phyloP scores from a whole-genome alignment of 176 grass and related monocot genomes.

The Eragrostis curvula region DNA sequence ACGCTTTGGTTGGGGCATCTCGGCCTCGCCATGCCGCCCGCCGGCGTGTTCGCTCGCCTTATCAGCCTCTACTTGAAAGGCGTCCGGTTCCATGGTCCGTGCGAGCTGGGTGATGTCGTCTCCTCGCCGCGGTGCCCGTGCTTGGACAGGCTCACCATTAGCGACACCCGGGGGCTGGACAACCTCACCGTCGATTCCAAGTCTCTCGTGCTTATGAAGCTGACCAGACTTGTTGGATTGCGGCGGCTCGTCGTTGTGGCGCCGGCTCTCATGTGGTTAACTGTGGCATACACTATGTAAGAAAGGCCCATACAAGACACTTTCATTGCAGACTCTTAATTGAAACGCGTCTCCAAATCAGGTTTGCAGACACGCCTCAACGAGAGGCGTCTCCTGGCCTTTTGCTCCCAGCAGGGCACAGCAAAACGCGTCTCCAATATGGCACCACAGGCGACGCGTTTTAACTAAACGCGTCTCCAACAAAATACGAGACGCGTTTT shows the following conservation, averaged over 20 bases:
- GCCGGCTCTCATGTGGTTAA: neutral
- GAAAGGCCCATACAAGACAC: too few species aligned
- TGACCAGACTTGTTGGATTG: neutral
- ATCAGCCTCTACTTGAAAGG: neutral
- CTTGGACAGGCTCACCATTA: neutral
- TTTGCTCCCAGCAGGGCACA: too few species aligned
- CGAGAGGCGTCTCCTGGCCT: too few species aligned
- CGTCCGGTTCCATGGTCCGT: neutral
- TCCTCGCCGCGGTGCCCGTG: constrained; percentile 8
- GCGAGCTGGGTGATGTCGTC: neutral
- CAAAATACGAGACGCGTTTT: too few species aligned
- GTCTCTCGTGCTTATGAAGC: neutral
- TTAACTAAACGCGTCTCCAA: too few species aligned
- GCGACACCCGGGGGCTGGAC: neutral
- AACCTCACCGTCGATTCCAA: constrained; percentile 12
- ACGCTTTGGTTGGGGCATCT: neutral
- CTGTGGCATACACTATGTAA: too few species aligned
- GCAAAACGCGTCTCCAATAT: too few species aligned
- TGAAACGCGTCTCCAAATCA: too few species aligned
- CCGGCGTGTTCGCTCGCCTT: constrained; percentile 8
- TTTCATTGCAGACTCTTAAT: too few species aligned
- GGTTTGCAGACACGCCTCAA: too few species aligned
- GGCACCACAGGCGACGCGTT: too few species aligned
- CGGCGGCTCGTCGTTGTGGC: constrained; percentile 14
- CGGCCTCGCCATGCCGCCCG: neutral